phyloP scores from a whole-genome alignment of 352 stramenopile species.

The Labyrinthula sp. region DNA sequence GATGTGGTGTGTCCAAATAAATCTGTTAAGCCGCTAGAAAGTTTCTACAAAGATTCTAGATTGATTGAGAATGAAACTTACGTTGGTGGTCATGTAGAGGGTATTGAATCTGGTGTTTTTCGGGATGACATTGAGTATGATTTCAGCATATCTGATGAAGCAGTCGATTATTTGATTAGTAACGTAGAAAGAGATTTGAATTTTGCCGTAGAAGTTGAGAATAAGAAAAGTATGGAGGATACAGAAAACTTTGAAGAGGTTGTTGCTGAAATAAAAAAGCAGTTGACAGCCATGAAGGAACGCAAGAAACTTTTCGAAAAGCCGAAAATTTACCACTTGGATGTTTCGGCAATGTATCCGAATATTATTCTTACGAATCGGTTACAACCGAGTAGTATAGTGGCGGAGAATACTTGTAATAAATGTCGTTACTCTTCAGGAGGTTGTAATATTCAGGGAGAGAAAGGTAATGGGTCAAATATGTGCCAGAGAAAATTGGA shows the following conservation, averaged over 20 bases:
- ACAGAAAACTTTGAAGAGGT: conserved; percentile 66
- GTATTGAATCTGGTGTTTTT: conserved; percentile 90
- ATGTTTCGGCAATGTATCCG: conserved; percentile 97
- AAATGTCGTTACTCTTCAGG: conserved; percentile 70
- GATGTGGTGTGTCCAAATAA: conserved; percentile 97
- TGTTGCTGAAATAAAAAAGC: conserved; percentile 63
- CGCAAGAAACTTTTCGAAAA: conserved; percentile 60
- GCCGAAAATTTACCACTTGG: conserved; percentile 94
- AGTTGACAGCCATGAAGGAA: conserved; percentile 74
- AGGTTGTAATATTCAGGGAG: conserved; percentile 1
- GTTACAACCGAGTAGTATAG: conserved; percentile 84
- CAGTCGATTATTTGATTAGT: conserved; percentile 80
- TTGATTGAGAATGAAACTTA: conserved; percentile 94
- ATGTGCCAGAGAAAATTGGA: conserved; percentile 89
- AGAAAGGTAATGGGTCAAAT: conserved; percentile 43
- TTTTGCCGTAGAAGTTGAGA: conserved; percentile 82
- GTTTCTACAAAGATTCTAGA: conserved; percentile 68
- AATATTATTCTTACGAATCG: conserved; percentile 99
- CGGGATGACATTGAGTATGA: conserved; percentile 87
- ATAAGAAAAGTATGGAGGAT: conserved; percentile 63
- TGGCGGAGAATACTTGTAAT: conserved; percentile 78
- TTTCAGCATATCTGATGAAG: conserved; percentile 74
- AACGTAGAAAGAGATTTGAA: conserved; percentile 85
- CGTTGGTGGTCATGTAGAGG: conserved; percentile 96
- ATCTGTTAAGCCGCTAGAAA: conserved; percentile 51